Evolutionary conservation across 1,284 basidiomycete species (phyloP), one percentile per base, ranked within the genome.

Genomic region (Pseudozyma pruni): DNA sequence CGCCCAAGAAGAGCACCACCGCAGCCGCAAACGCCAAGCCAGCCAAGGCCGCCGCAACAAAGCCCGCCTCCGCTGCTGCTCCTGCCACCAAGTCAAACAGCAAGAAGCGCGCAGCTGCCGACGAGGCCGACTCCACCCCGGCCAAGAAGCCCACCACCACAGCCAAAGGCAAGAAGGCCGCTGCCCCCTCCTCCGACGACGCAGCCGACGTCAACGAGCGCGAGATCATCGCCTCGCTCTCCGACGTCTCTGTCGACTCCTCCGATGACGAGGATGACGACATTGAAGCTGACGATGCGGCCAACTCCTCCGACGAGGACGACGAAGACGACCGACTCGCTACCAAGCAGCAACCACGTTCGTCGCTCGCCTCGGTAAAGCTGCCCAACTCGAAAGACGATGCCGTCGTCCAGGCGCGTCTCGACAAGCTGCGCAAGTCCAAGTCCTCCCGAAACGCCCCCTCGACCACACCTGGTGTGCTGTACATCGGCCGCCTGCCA

Each of bases 401-500:
- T 19, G 66, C 63, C 0, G 72, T 58, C 1, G 80, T 81, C 22
- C 45, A 52, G 13, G 62, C 66, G 20, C 68, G 79, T 10, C 69
- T 81, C 3, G 76, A 74, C 47, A 74, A 74, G 47, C 67, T 79
- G 4, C 45, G 59, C 22, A 56, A 63, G 33, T 48, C 37, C 61
- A 72, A 64, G 35, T 63, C 53, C 46, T n/a, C n/a, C n/a, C n/a
- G n/a, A 31, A 29, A 22, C 29, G 31, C 29, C 49, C 46, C 23
- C 32, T 47, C 32, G 52, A 56, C 55, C 31, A 62, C 54, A 6
- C 87, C 87, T 43, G 95, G 94, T n/a, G 92, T 95, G 0, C 83
- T 98, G 25, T 95, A 89, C 85, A 86, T 99, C 49, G 90, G 93
- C 14, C 89, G 93, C 66, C 87, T 99, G 68, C 96, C 96, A 1